Base-by-base conservation (phyloP, 2,329 filamentous ascomycete species). In the Bipolaris zeicola region DNA sequence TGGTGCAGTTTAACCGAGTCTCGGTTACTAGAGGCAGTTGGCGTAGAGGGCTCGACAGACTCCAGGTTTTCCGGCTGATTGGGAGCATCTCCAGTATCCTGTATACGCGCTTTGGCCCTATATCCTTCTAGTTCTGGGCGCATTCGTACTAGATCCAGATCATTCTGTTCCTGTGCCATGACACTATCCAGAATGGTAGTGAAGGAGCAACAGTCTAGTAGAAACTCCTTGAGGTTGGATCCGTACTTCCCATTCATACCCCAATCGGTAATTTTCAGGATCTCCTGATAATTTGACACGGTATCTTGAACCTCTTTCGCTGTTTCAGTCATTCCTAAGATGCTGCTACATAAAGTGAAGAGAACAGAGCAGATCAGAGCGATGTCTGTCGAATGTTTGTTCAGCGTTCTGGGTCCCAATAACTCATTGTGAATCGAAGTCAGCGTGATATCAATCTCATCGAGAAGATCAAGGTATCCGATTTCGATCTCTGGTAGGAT, bases 181-280 rank as follows among this genome's bases (percentile, higher is more conserved):
- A 66, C 58, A 18, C 63, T 57, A 5, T 66, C 61, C 11, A 74
- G 38, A 33, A 44, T 46, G 20, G 64, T 58, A 11, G 62, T 57
- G 45, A 75, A 74, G 11, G 63, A 38, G 28, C 56, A 60, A 38
- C 68, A 73, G 16, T 69, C 42, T n/a, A 55, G 34, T 3, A 74
- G 39, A 7, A 71, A 53, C 1, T 48, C 20, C 2, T 52, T 51
- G 7, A 72, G 52, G 57, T 64, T 48, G n/a, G 61, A 41, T 4
- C 60, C 60, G 42, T 70, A 57, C 11, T 22, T 60, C 20, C 33
- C 57, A 18, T 55, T 57, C 52, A 70, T 63, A 22, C 70, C 59
- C 6, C 52, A 28, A 28, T 70, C 68, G 58, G 63, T 69, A 16
- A 69, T 63, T 5, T 64, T 43, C 72, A 72, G 74, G 3, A 73